A percentile compares a stretch with the other conserved stretches of the same genome.
Conservation (phyloP, 306 rosid species). For the Ziziphus jujuba region DNA sequence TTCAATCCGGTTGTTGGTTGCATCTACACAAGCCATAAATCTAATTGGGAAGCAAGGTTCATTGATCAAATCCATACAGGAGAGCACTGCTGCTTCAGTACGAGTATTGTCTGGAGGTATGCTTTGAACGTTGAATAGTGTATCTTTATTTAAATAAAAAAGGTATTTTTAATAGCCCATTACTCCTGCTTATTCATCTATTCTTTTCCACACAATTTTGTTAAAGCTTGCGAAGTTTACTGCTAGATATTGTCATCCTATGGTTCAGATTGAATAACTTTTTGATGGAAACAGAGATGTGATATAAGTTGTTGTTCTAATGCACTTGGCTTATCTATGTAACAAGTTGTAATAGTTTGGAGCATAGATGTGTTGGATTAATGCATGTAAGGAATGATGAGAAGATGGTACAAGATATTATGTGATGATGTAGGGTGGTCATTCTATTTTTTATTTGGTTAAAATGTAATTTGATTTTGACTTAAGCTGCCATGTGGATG, state of each 20-base stretch:
- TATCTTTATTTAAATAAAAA: background rate
- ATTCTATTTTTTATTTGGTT: too few relatives aligned
- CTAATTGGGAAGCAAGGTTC: constrained; percentile 97
- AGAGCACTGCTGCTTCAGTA: constrained; percentile 66
- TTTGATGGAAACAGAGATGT: background rate
- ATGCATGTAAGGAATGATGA: too few relatives aligned
- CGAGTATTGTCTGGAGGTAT: constrained; percentile 88
- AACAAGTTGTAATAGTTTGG: too few relatives aligned
- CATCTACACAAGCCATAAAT: constrained; percentile 95
- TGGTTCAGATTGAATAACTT: background rate
- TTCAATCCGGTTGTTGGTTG: constrained; percentile 80
- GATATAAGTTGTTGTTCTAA: too few relatives aligned
- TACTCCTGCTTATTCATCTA: too few relatives aligned
- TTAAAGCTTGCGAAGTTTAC: background rate
- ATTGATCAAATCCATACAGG: constrained; percentile 88
- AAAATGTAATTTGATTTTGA: too few relatives aligned
- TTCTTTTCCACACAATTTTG: too few relatives aligned
- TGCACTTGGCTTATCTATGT: too few relatives aligned
- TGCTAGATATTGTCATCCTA: background rate
- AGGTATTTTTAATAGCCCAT: background rate
- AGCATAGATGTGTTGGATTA: too few relatives aligned
- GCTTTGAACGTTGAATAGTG: constrained; percentile 8
- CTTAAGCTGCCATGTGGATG: too few relatives aligned
- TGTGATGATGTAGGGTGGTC: too few relatives aligned
- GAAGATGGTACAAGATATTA: too few relatives aligned